Evolutionary conservation across 306 rosid species (phyloP).

Genomic region (Castanea mollissima): DNA sequence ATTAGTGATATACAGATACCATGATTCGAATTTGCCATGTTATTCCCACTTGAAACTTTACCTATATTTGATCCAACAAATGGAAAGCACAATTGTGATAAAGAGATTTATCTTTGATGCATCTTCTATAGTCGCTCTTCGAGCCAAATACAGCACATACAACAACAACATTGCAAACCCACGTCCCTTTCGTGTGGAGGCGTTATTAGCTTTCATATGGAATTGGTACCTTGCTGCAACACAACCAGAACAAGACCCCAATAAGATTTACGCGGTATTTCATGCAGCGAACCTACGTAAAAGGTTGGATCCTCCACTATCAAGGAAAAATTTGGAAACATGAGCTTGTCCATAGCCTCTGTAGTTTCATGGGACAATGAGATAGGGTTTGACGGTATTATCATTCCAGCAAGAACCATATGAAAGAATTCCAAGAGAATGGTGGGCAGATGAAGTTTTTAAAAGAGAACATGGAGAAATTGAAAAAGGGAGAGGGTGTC

Average conservation of each 20-base stretch:
- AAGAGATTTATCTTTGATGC: constrained; percentile 17
- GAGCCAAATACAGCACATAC: neutral
- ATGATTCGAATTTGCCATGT: neutral
- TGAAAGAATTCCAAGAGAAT: neutral
- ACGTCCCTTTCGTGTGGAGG: constrained; percentile 1
- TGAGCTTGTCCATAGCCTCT: neutral
- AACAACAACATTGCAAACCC: neutral
- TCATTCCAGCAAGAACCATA: neutral
- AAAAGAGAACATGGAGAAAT: too few species aligned
- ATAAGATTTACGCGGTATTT: neutral
- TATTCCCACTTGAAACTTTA: constrained; percentile 1
- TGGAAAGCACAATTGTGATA: neutral
- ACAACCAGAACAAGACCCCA: neutral
- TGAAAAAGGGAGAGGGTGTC: too few species aligned
- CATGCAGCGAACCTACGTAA: constrained; percentile 8
- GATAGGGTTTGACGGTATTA: neutral
- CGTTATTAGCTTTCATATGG: constrained; percentile 6
- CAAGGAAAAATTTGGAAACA: neutral
- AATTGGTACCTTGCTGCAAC: neutral
- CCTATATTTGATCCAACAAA: neutral
- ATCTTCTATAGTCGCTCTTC: constrained; percentile 3
- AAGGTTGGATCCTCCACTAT: neutral
- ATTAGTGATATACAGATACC: neutral
- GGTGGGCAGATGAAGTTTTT: too few species aligned
- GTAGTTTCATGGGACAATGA: neutral